phyloP scores from a whole-genome alignment of 176 grass and related monocot species.

The Neostapfia colusana region DNA sequence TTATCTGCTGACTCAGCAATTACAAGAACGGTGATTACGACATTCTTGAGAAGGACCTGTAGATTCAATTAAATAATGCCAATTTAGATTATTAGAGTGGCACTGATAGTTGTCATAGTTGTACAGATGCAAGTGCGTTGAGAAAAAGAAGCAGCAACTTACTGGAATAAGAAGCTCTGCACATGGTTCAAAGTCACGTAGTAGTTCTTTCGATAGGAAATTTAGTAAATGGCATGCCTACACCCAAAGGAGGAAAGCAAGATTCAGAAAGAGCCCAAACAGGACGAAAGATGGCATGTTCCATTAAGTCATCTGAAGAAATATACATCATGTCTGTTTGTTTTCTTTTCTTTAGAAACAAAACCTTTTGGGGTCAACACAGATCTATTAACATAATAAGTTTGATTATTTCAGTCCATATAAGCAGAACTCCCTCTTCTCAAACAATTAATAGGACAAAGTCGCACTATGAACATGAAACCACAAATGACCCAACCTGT shows the following conservation, averaged over 20 bases:
- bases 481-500: conserved; percentile 48
- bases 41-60: conserved; percentile 85
- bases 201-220: conserved; percentile 74
- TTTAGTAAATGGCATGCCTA: conserved; percentile 82
- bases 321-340: neutral
- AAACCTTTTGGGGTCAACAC: neutral
- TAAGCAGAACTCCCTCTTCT: neutral
- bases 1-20: conserved; percentile 85
- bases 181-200: conserved; percentile 74
- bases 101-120: neutral
- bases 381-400: neutral
- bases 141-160: conserved; percentile 25
- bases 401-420: neutral
- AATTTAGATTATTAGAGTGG: conserved; percentile 20
- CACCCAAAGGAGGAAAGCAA: conserved; percentile 2
- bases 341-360: neutral
- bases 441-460: neutral
- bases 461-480: neutral
- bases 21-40: conserved; percentile 84
- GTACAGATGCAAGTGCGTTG: neutral
- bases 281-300: neutral
- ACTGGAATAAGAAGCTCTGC: conserved; percentile 89
- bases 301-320: neutral
- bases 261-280: conserved; percentile 9
- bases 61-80: conserved; percentile 1